phyloP scores from a whole-genome alignment of 139 green algal genomes.

The Chlorella vulgaris region DNA sequence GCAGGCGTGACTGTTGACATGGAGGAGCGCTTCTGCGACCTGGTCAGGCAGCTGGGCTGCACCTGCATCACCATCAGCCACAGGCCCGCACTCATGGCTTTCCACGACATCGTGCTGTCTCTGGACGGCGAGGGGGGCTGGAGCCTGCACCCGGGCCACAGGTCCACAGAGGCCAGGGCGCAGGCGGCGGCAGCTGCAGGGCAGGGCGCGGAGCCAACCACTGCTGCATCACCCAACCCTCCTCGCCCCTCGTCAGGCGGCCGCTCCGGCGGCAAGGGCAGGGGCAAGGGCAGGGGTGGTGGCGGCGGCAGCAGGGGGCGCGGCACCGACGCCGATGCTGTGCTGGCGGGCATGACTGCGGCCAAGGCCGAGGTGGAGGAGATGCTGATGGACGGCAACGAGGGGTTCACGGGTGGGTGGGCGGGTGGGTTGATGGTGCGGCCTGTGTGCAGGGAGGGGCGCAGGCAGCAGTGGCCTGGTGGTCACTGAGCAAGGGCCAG shows the following conservation, averaged over 20 bases:
- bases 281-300: not conserved
- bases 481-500: not conserved
- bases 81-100: conserved; percentile 78
- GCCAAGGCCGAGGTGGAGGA: conserved; percentile 9
- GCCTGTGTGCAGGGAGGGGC: not conserved
- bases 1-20: conserved; percentile 76
- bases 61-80: conserved; percentile 86
- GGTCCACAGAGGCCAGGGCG: conserved; percentile 13
- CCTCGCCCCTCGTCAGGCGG: no score
- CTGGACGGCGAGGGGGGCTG: conserved; percentile 83
- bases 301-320: not conserved
- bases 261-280: not conserved
- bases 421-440: not conserved
- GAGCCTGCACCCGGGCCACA: conserved; percentile 59
- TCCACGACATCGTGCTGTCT: conserved; percentile 78
- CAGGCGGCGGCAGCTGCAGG: not conserved
- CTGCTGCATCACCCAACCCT: no score
- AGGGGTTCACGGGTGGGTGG: conserved; percentile 38
- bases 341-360: conserved; percentile 40
- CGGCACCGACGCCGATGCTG: conserved; percentile 12
- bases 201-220: not conserved
- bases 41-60: conserved; percentile 54
- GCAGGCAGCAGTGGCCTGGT: no score
- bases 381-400: conserved; percentile 40
- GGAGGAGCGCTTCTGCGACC: conserved; percentile 74